These are phyloP conservation scores for Talaromyces rugulosus DNA, from an alignment of 2,329 filamentous ascomycete genomes.

Conservation along the genomic window DNA sequence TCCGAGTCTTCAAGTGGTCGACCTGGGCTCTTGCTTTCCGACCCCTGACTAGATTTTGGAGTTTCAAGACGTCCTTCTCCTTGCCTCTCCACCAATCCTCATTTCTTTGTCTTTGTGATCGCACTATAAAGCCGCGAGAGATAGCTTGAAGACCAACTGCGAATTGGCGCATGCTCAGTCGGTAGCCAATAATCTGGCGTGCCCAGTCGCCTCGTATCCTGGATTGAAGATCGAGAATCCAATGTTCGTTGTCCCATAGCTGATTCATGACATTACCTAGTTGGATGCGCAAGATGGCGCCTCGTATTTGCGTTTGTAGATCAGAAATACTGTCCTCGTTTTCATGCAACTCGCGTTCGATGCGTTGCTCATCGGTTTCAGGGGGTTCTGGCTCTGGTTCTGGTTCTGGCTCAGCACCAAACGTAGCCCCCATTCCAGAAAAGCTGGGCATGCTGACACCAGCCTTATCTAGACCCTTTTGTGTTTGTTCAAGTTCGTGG, in stretches of 20 bases:
- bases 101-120: slow-evolving; percentile 58
- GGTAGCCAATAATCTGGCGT: slow-evolving; percentile 76
- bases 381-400: slow-evolving; percentile 51
- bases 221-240: slow-evolving; percentile 77
- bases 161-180: slow-evolving; percentile 76
- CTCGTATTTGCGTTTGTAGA: slow-evolving; percentile 80
- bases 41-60: slow-evolving; percentile 77
- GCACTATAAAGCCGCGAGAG: slow-evolving; percentile 69
- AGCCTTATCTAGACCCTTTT: slow-evolving; percentile 93
- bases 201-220: slow-evolving; percentile 83
- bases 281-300: slow-evolving; percentile 70
- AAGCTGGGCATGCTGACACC: slow-evolving; percentile 97
- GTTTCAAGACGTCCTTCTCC: slow-evolving; percentile 66
- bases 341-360: slow-evolving; percentile 75
- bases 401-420: slow-evolving; percentile 73
- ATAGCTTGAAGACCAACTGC: slow-evolving; percentile 75
- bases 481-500: slow-evolving; percentile 93
- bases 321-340: slow-evolving; percentile 70
- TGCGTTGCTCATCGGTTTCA: slow-evolving; percentile 86
- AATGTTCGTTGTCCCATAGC: slow-evolving; percentile 80
- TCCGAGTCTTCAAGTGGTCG: slow-evolving; percentile 35
- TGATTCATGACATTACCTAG: slow-evolving; percentile 81
- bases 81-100: slow-evolving; percentile 69
- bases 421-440: slow-evolving; percentile 93
- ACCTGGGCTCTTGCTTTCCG: slow-evolving; percentile 40